Percentiles rank a stretch among this genome's conserved stretches.
Conservation (phyloP, 495 filamentous ascomycete genomes). For the Neurospora intermedia region DNA sequence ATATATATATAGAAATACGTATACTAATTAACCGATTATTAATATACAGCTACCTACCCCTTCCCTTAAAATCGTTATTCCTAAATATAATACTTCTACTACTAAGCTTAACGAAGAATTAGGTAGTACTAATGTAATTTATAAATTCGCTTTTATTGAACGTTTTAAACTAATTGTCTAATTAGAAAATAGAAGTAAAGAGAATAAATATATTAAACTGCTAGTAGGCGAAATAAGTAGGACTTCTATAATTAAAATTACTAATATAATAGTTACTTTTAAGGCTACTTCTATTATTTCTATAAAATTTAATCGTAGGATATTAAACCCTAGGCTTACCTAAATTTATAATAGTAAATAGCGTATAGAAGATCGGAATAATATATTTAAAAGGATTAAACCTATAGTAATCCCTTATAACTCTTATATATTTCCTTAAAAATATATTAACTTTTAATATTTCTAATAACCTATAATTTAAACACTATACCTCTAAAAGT, state of each 20-base stretch:
- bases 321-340: conserved; percentile 65
- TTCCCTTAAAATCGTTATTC: conserved; percentile 72
- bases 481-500: no score
- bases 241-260: conserved; percentile 31
- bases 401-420: no score
- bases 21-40: no score
- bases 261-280: conserved; percentile 32
- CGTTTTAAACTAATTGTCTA: conserved; percentile 81
- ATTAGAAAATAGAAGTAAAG: conserved; percentile 80
- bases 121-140: conserved; percentile 49
- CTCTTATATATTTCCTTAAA: no score
- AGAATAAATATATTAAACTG: conserved; percentile 83
- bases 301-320: conserved; percentile 44
- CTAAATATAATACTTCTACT: conserved; percentile 78
- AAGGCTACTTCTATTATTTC: conserved; percentile 38
- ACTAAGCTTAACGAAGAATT: conserved; percentile 74
- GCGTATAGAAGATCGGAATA: conserved; percentile 87
- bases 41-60: no score
- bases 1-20: no score
- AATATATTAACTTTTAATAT: no score
- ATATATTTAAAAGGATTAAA: conserved; percentile 75
- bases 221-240: conserved; percentile 52
- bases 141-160: conserved; percentile 82
- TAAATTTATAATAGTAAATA: conserved; percentile 87
- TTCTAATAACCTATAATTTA: no score